Conservation (phyloP, 1,139 yeast genomes). For the Debaryomycetaceae sp. region DNA sequence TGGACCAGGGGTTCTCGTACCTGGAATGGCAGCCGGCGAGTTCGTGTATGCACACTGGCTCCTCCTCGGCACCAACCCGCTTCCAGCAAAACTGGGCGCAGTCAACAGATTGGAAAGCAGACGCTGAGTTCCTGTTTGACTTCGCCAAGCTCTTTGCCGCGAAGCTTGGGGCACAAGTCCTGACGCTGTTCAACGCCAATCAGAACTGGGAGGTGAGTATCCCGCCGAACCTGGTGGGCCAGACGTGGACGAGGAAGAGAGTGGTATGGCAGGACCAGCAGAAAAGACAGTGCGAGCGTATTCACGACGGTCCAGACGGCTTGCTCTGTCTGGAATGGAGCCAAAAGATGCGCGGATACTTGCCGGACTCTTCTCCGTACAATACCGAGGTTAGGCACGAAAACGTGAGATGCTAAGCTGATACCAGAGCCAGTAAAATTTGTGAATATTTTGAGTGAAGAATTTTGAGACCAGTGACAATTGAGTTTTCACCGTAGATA, state of each 20-base stretch:
- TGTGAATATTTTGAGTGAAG: too few relatives aligned
- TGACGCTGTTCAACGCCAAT: neutral
- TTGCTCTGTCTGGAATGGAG: neutral
- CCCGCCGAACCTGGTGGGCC: conserved; percentile 1
- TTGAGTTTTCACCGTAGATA: too few relatives aligned
- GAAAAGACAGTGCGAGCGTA: neutral
- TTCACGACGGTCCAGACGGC: neutral
- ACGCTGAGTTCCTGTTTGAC: neutral
- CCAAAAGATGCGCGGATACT: neutral
- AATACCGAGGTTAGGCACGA: neutral
- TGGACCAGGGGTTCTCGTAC: neutral
- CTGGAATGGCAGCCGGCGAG: neutral
- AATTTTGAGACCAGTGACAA: too few relatives aligned
- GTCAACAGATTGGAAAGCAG: conserved; percentile 1
- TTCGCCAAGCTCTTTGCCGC: neutral
- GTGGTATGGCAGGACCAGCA: conserved; percentile 1
- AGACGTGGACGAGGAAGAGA: conserved; percentile 1
- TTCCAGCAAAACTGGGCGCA: neutral
- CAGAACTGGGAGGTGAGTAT: neutral
- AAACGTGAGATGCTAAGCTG: too few relatives aligned
- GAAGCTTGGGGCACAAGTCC: neutral
- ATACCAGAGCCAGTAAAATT: too few relatives aligned
- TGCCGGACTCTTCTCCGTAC: neutral
- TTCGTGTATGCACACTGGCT: neutral
- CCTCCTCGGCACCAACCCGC: neutral